These are phyloP conservation scores for Asterochloris sp. DNA, from an alignment of 139 green algal species.

Conservation along the genomic window DNA sequence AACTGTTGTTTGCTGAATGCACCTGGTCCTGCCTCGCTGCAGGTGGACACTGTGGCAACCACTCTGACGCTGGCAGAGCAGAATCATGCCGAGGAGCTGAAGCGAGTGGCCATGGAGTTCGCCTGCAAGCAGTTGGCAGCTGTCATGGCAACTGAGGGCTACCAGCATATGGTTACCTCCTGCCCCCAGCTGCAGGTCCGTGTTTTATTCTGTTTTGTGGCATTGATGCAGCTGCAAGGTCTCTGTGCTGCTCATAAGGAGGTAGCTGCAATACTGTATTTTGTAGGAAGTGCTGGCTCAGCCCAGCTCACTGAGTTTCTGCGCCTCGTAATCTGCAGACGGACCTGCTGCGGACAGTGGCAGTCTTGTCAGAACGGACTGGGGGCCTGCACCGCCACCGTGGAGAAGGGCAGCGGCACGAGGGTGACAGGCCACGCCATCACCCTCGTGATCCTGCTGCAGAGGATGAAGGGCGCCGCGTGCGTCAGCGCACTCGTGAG, in stretches of 20 bases:
- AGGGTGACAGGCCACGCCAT: background rate
- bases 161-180: slow-evolving; percentile 84
- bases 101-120: slow-evolving; percentile 92
- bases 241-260: background rate
- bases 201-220: background rate
- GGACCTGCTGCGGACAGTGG: slow-evolving; percentile 26
- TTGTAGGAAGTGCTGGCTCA: too few relatives aligned
- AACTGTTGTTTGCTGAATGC: too few relatives aligned
- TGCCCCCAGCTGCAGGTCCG: slow-evolving; percentile 85
- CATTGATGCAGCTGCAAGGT: background rate
- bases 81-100: slow-evolving; percentile 87
- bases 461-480: slow-evolving; percentile 22
- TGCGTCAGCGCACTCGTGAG: background rate
- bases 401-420: background rate
- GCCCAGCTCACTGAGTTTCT: background rate
- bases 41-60: slow-evolving; percentile 87
- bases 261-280: too few relatives aligned
- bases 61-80: slow-evolving; percentile 95
- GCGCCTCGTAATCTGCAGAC: slow-evolving; percentile 8
- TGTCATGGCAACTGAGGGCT: slow-evolving; percentile 93
- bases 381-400: background rate
- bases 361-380: slow-evolving; percentile 7
- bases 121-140: slow-evolving; percentile 76
- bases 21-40: background rate
- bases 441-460: background rate